Base-by-base conservation (phyloP, 2,329 filamentous ascomycete genomes). In the Lithohypha guttulata region DNA sequence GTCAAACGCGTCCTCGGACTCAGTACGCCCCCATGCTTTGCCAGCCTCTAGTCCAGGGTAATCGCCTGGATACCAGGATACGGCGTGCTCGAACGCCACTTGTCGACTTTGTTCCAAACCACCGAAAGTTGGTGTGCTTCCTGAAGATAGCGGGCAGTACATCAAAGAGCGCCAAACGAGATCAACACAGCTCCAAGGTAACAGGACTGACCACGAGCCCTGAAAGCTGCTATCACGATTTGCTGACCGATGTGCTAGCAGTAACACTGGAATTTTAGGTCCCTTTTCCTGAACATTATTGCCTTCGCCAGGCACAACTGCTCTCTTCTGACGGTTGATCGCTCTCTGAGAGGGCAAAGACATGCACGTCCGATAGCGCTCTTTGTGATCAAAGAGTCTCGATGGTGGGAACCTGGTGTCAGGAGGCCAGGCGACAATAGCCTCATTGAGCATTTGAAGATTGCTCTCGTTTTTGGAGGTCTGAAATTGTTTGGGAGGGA, bases 131-230 rank as follows among this genome's bases (percentile, higher is more conserved):
- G 84, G 81, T 43, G 85, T 93, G 0, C 81, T 79, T 6, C 86
- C 86, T 1, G 78, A 81, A 0, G 78, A 81, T 1, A 93, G 68
- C 0, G 84, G 84, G 43, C 79, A 85, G 54, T 85, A 85, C 62
- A 93, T 80, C 10, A 96, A 62, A 32, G 76, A 78, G 51, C 89
- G 81, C 91, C 91, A 98, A 21, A 95, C 68, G 0, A 84, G 76
- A 23, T 77, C 67, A 23, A 96, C 81, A 51, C 84, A 94, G 55
- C 84, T 86, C 85, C 89, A 95, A 0, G 91, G 91, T 2, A 91
- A 70, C 17, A 96, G 67, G 1, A 96, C 57, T 0, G 79, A 91
- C 85, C 86, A 96, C 0, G 70, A 78, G 0, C 81, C 80, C 33
- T 81, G 77, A 1, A 67, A 63, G 32, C 70, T 71, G 63, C 25